A percentile compares a stretch with the other conserved stretches of the same genome.
phyloP scores from a whole-genome alignment of 2,329 filamentous ascomycete genomes.

The Microascus cirrosus region DNA sequence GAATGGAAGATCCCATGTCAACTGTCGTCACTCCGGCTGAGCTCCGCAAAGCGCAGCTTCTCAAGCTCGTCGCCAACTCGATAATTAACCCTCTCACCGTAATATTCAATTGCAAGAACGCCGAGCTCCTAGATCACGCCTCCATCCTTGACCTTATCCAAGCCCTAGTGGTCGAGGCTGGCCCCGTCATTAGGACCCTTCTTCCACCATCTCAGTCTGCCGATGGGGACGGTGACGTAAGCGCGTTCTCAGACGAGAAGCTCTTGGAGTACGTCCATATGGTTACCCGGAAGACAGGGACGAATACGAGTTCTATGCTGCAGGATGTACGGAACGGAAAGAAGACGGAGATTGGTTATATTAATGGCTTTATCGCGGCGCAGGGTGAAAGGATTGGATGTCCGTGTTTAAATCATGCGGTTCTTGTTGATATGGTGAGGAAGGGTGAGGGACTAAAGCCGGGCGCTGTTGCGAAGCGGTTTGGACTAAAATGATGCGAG shows the following conservation, averaged over 20 bases:
- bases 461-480: neutral
- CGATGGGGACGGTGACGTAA: conserved; percentile 2
- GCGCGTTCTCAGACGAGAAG: neutral
- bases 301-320: conserved; percentile 50
- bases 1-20: conserved; percentile 15
- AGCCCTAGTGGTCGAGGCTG: conserved; percentile 62
- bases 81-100: conserved; percentile 80
- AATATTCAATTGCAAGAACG: conserved; percentile 66
- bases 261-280: conserved; percentile 25
- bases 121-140: conserved; percentile 48
- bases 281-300: conserved; percentile 31
- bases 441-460: neutral
- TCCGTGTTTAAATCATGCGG: neutral
- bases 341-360: conserved; percentile 43
- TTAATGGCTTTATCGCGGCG: conserved; percentile 48
- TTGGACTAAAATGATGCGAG: neutral
- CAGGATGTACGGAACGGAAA: conserved; percentile 43
- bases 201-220: conserved; percentile 26
- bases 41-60: conserved; percentile 57
- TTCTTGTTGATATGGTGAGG: neutral
- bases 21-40: conserved; percentile 26
- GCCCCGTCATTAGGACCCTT: conserved; percentile 32
- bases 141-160: conserved; percentile 39
- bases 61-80: conserved; percentile 74
- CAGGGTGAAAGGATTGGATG: conserved; percentile 26